Base-by-base conservation (phyloP, 805 yeast genomes). In the Teunomyces lycoperdinae region DNA sequence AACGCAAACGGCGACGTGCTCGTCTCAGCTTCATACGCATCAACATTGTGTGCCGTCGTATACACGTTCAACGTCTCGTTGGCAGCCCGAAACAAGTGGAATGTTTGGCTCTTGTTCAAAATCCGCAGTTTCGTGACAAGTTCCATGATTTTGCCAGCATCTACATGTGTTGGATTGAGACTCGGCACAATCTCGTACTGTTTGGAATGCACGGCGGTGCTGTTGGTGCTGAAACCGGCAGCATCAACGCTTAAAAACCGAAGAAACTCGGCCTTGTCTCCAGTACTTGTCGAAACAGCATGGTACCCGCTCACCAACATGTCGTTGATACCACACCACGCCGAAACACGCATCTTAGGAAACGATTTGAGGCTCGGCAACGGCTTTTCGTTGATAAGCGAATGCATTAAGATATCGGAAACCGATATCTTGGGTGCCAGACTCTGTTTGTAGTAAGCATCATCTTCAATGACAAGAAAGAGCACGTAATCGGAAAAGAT, bases 351-450 rank as follows among this genome's bases (percentile, higher is more conserved):
- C 72, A 92, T 73, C 26, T 72, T 70, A 0, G 97, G 97, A 13
- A 90, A 67, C 27, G 50, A 53, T 0, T 65, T 57, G 34, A 78
- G 73, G 3, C 59, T 54, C 49, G 78, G 67, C 36, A 92, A 73
- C 0, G 96, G 94, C 20, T 84, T 84, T 57, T 89, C 95, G 61
- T 92, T 92, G 28, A 87, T 81, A 60, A 92, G 73, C 0, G 97
- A 89, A 58, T 91, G 96, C 96, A 91, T 89, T 50, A 92, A 68
- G 42, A 89, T 76, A 63, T 90, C 96, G 0, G 96, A 77, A 10
- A 87, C 73, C 2, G 85, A 75, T 2, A 94, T 87, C 42, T 72
- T 74, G 26, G 74, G 58, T 13, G 32, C 38, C 33, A 47, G 50
- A 35, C 53, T 43, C 40, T 55, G 51, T 8, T 56, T 48, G 33